Percentiles rank a stretch among this genome's conserved stretches.
Evolutionary conservation across 2,329 filamentous ascomycete genomes (phyloP).

Genomic region (Colletotrichum sp.): DNA sequence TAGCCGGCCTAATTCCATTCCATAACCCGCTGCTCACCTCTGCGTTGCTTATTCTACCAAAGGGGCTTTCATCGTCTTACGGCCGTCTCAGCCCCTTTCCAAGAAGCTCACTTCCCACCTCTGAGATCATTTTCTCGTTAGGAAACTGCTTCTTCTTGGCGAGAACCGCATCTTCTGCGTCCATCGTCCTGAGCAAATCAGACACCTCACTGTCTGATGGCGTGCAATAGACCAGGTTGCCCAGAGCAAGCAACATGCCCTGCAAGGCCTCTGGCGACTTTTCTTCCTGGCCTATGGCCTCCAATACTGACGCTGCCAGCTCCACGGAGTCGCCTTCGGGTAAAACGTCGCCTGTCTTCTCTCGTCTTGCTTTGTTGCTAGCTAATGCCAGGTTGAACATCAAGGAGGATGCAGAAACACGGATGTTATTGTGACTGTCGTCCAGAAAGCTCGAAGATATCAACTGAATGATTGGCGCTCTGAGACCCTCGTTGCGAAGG

Average conservation of each 20-base stretch:
- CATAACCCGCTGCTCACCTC: neutral
- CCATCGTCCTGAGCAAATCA: constrained; percentile 80
- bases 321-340: constrained; percentile 78
- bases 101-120: constrained; percentile 58
- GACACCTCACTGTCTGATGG: constrained; percentile 75
- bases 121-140: constrained; percentile 59
- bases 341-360: constrained; percentile 62
- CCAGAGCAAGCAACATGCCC: constrained; percentile 77
- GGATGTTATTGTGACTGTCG: constrained; percentile 72
- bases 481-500: constrained; percentile 55
- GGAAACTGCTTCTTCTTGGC: constrained; percentile 63
- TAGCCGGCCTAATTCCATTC: neutral
- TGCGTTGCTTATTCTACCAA: neutral
- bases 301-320: constrained; percentile 79
- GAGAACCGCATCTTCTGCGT: constrained; percentile 69
- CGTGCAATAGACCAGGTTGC: constrained; percentile 75
- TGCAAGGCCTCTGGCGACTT: constrained; percentile 74
- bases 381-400: constrained; percentile 81
- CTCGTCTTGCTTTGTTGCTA: constrained; percentile 69
- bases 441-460: constrained; percentile 82
- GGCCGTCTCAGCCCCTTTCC: constrained; percentile 52
- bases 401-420: constrained; percentile 82
- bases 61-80: neutral
- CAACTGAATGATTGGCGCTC: constrained; percentile 67
- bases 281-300: constrained; percentile 68